phyloP scores from a whole-genome alignment of 345 rosid genomes.

The Sisymbrium altissimum region DNA sequence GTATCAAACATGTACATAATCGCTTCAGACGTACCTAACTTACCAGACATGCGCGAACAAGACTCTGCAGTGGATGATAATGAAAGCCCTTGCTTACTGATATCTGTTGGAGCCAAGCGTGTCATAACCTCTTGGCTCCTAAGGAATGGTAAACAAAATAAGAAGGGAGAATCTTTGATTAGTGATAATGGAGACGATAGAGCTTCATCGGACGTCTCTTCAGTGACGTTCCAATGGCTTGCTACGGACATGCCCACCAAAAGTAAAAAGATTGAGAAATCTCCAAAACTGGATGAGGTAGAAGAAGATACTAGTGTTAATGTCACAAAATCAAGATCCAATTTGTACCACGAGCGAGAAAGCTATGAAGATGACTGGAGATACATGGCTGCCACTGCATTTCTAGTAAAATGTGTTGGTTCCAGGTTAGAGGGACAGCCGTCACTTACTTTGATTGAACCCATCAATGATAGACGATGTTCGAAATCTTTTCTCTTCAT shows the following conservation, averaged over 20 bases:
- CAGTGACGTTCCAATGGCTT: slow-evolving; percentile 93
- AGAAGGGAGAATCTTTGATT: slow-evolving; percentile 26
- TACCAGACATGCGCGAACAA: slow-evolving; percentile 19
- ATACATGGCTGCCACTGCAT: slow-evolving; percentile 89
- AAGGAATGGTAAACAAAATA: slow-evolving; percentile 40
- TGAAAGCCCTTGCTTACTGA: slow-evolving; percentile 55
- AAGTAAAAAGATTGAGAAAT: slow-evolving; percentile 37
- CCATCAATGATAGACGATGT: not conserved
- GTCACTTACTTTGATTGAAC: not conserved
- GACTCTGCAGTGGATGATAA: slow-evolving; percentile 29
- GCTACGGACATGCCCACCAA: slow-evolving; percentile 87
- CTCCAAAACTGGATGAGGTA: slow-evolving; percentile 23
- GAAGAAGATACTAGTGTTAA: slow-evolving; percentile 23
- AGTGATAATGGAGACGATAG: slow-evolving; percentile 25
- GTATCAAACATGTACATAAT: slow-evolving; percentile 51
- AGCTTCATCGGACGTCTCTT: slow-evolving; percentile 36
- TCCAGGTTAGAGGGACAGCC: slow-evolving; percentile 53
- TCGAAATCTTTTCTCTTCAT: not conserved
- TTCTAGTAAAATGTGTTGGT: slow-evolving; percentile 69
- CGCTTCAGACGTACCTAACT: slow-evolving; percentile 32
- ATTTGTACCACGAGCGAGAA: slow-evolving; percentile 31
- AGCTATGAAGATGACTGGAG: slow-evolving; percentile 89
- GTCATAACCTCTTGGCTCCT: slow-evolving; percentile 85
- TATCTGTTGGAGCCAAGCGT: slow-evolving; percentile 93
- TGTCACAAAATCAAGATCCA: slow-evolving; percentile 26